Conservation (phyloP, 805 yeast species). For the Metschnikowia lachancei region DNA sequence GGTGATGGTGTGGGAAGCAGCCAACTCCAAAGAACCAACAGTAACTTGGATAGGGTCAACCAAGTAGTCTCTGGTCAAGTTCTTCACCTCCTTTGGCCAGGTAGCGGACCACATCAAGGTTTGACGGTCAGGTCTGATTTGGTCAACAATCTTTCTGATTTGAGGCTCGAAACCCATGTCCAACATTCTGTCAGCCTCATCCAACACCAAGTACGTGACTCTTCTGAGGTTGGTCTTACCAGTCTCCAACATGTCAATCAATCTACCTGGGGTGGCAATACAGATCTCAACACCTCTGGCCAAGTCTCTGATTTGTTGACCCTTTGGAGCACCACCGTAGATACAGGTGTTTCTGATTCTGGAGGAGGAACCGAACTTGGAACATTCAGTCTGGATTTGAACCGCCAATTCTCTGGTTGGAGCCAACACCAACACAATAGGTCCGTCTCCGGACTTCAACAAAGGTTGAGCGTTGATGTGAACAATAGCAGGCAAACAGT, state of each 20-base stretch:
- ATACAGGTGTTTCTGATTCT: conserved; percentile 96
- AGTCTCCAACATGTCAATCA: conserved; percentile 93
- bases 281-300: conserved; percentile 92
- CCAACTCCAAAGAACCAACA: conserved; percentile 89
- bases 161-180: conserved; percentile 99
- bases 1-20: conserved; percentile 95
- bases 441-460: conserved; percentile 93
- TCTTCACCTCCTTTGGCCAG: conserved; percentile 98
- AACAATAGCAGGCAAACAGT: conserved; percentile 94
- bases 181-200: conserved; percentile 99
- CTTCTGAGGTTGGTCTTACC: conserved; percentile 93
- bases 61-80: conserved; percentile 86
- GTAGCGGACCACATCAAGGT: conserved; percentile 99
- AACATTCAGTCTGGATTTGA: conserved; percentile 94
- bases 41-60: conserved; percentile 94
- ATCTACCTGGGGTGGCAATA: conserved; percentile 99
- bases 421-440: conserved; percentile 90
- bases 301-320: conserved; percentile 95
- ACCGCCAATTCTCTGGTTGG: conserved; percentile 99
- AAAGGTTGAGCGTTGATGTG: conserved; percentile 98
- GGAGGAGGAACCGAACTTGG: conserved; percentile 88
- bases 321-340: conserved; percentile 99
- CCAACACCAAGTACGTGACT: conserved; percentile 94
- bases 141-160: conserved; percentile 95
- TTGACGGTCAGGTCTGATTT: conserved; percentile 99